Base-by-base conservation (phyloP, 192 early-diverging fungal genomes). In the Helicostylum pulchrum region DNA sequence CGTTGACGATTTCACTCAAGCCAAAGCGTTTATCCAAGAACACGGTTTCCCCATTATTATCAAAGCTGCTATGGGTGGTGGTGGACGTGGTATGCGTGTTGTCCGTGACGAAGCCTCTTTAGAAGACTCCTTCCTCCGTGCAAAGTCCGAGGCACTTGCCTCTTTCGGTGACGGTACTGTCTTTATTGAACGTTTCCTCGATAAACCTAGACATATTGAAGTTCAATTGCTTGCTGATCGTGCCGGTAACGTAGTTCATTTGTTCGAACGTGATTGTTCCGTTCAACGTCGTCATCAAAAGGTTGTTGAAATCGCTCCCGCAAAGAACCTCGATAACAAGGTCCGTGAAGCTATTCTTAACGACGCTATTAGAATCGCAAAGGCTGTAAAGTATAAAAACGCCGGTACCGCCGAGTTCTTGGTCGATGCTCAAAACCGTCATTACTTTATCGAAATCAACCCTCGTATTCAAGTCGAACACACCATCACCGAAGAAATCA, bases 361-460 rank as follows among this genome's bases (percentile, higher is more conserved):
- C 20, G 94, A 96, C 79, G 96, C 95, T 8, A 85, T 96, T 73
- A 94, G 91, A 78, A 83, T 99, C 61, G 94, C 95, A 42, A 85
- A 90, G 65, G 77, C 80, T 59, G 90, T 91, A 60, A 87, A 88
- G 67, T 99, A 99, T 83, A 83, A 88, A 74, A 97, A 95, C 74
- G 96, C 96, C 19, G 96, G 96, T 61, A 99, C 96, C 0, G 96
- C 92, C 39, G 96, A 99, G 74, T 99, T 97, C 82, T 83, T 99
- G 63, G 92, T 96, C 0, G 95, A 97, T 71, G 65, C 75, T 52
- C 81, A 93, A 60, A 87, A 90, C 68, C 83, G 85, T 51, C 88
- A 95, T 80, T 99, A 97, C 85, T 99, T 99, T 65, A 95, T 99
- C 60, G 96, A 99, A 79, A 92, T 97, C 69, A 97, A 99, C 74